Conservation (phyloP, 2,329 filamentous ascomycete genomes). For the Alternaria conjuncta region DNA sequence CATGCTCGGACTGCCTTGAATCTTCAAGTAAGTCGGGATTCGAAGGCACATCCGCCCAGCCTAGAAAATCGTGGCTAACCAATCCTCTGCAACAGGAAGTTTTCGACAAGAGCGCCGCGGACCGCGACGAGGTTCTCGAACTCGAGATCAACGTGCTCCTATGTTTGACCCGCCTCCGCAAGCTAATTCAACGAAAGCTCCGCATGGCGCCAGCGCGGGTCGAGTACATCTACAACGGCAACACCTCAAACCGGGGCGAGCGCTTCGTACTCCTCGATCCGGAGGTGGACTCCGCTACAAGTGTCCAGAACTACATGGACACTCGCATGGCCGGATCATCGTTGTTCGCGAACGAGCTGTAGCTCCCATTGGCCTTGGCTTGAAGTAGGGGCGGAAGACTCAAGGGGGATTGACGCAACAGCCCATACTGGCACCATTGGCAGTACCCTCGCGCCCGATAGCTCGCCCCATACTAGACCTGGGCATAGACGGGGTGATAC, state of each 20-base stretch:
- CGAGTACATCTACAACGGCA: neutral
- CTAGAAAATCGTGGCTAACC: neutral
- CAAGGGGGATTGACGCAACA: neutral
- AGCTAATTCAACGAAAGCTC: neutral
- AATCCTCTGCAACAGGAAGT: neutral
- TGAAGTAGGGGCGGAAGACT: neutral
- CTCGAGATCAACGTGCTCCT: neutral
- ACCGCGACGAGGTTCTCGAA: neutral
- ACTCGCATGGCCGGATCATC: too few relatives aligned
- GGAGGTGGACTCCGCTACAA: too few relatives aligned
- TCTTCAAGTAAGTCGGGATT: neutral
- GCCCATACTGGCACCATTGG: neutral
- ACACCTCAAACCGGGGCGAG: neutral
- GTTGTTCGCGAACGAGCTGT: too few relatives aligned
- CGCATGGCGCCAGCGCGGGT: neutral
- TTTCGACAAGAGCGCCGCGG: neutral
- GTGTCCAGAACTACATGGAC: too few relatives aligned
- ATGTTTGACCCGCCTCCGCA: neutral
- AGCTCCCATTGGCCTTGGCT: too few relatives aligned
- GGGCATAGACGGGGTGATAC: neutral
- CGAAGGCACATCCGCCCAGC: neutral
- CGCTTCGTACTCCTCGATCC: neutral
- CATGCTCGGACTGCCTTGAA: neutral
- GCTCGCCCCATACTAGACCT: neutral
- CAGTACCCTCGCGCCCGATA: neutral